These are phyloP conservation scores for Tricholoma sp. DNA, from an alignment of 768 basidiomycete genomes.

Conservation along the genomic window DNA sequence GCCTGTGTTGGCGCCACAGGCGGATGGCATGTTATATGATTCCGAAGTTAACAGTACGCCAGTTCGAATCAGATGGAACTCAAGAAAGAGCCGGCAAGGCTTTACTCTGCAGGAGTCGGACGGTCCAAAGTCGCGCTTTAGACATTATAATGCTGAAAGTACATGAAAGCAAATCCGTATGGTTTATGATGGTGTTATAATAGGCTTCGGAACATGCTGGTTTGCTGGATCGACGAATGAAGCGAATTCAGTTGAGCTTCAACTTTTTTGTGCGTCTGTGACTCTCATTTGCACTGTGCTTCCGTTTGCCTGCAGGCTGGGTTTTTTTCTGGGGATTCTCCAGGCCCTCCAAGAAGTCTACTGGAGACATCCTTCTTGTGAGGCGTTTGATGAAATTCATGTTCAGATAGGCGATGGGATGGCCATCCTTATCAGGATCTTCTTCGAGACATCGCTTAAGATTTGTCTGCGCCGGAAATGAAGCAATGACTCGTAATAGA, in stretches of 20 bases:
- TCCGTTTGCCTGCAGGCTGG: constrained; percentile 7
- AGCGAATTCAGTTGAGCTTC: neutral
- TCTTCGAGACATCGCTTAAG: constrained; percentile 34
- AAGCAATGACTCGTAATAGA: constrained; percentile 35
- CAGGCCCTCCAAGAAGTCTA: constrained; percentile 28
- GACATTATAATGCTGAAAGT: neutral
- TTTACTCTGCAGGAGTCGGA: neutral
- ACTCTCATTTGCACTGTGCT: neutral
- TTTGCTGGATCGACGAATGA: neutral
- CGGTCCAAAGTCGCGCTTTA: neutral
- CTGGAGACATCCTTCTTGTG: constrained; percentile 31
- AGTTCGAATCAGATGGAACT: neutral
- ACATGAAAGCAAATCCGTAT: neutral
- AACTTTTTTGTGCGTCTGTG: neutral
- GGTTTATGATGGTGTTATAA: neutral
- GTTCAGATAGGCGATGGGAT: constrained; percentile 38
- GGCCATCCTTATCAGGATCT: constrained; percentile 31
- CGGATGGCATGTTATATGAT: neutral
- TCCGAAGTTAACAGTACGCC: neutral
- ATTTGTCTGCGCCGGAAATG: constrained; percentile 35
- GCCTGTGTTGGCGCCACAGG: neutral
- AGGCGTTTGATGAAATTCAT: constrained; percentile 35
- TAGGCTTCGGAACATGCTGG: neutral
- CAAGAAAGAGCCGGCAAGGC: neutral
- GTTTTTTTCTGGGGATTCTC: constrained; percentile 11